These are phyloP conservation scores for Eucalyptus cloeziana DNA, from an alignment of 345 rosid species.

Conservation along the genomic window DNA sequence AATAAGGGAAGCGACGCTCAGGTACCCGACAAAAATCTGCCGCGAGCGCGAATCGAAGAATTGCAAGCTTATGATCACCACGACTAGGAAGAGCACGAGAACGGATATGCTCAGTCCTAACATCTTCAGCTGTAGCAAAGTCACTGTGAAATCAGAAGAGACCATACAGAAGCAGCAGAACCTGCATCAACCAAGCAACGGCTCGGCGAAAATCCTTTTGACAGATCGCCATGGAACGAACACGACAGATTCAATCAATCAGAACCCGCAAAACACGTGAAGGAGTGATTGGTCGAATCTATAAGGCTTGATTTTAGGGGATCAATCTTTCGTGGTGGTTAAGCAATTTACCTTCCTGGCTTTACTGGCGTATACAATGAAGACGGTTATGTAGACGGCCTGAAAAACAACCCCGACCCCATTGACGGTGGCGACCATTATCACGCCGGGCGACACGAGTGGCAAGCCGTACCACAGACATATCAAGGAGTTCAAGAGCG, in stretches of 20 bases:
- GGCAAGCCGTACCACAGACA: slow-evolving; percentile 53
- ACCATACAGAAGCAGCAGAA: neutral
- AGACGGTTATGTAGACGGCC: slow-evolving; percentile 23
- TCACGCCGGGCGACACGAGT: slow-evolving; percentile 20
- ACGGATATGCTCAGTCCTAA: slow-evolving; percentile 17
- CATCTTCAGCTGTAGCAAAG: slow-evolving; percentile 28
- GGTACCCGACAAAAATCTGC: slow-evolving; percentile 25
- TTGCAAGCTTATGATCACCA: neutral
- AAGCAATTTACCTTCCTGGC: slow-evolving; percentile 12
- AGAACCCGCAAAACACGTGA: neutral
- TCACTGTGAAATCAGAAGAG: neutral
- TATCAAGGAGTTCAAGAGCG: slow-evolving; percentile 43
- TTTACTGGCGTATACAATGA: slow-evolving; percentile 21
- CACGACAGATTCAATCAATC: neutral
- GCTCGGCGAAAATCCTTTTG: neutral
- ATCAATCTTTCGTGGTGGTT: neutral
- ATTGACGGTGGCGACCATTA: slow-evolving; percentile 34
- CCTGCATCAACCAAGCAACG: accelerated
- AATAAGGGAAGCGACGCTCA: slow-evolving; percentile 37
- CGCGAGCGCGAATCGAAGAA: neutral
- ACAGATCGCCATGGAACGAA: neutral
- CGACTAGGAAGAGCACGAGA: neutral
- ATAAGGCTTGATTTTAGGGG: neutral
- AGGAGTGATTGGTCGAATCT: neutral
- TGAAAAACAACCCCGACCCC: slow-evolving; percentile 39